These are phyloP conservation scores for Tremella fuciformis DNA, from an alignment of 768 basidiomycete genomes.

Conservation along the genomic window DNA sequence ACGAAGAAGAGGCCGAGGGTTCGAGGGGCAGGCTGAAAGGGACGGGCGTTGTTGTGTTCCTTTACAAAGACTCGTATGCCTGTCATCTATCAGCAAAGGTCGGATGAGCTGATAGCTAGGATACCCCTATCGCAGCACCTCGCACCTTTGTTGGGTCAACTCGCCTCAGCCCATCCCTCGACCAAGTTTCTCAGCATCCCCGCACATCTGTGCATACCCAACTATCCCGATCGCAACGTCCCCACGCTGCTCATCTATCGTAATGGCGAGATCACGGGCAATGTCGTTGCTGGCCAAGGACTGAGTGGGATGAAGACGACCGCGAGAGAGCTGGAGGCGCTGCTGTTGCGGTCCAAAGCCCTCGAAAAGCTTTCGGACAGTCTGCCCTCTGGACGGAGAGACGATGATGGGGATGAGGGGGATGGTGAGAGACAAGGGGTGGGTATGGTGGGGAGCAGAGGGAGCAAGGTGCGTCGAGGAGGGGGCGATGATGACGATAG, in stretches of 20 bases:
- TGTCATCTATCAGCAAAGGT: not conserved
- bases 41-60: conserved; percentile 87
- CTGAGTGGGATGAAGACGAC: conserved; percentile 60
- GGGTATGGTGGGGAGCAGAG: conserved; percentile 41
- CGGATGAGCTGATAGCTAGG: conserved; percentile 54
- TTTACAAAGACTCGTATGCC: conserved; percentile 93
- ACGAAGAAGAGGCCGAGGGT: conserved; percentile 19
- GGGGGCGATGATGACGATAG: conserved; percentile 56
- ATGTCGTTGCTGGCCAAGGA: conserved; percentile 68
- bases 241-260: conserved; percentile 92
- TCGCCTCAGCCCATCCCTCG: conserved; percentile 80
- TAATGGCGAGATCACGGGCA: conserved; percentile 83
- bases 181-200: conserved; percentile 96
- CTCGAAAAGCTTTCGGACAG: conserved; percentile 58
- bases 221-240: conserved; percentile 82
- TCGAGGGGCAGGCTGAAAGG: conserved; percentile 55
- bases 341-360: conserved; percentile 61
- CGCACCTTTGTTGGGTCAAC: conserved; percentile 63
- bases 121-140: conserved; percentile 77
- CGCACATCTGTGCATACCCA: conserved; percentile 91
- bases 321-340: conserved; percentile 52
- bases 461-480: conserved; percentile 45
- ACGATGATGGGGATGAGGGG: conserved; percentile 52
- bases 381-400: conserved; percentile 23
- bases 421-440: conserved; percentile 57